Evolutionary conservation across 805 yeast species (phyloP).

Genomic region (Candida hungchunana): DNA sequence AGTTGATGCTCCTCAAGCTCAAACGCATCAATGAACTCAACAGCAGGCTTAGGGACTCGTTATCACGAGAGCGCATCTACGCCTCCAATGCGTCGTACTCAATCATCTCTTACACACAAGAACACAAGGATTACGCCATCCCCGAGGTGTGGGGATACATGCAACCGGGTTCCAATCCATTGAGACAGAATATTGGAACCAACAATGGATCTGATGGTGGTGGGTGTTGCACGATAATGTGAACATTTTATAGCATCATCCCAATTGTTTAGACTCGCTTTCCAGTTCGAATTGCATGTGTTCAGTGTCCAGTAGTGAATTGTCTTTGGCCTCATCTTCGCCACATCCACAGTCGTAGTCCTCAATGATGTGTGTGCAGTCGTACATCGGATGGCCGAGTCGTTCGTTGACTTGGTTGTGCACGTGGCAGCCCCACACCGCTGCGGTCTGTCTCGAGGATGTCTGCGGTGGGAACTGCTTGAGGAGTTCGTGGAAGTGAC

Average conservation of each 20-base stretch:
- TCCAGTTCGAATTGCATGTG: slow-evolving; percentile 46
- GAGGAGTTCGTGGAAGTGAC: slow-evolving; percentile 75
- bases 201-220: slow-evolving; percentile 1
- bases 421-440: slow-evolving; percentile 93
- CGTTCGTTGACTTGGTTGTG: slow-evolving; percentile 83
- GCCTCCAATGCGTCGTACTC: slow-evolving; percentile 58
- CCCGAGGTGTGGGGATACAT: slow-evolving; percentile 40
- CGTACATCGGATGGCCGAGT: slow-evolving; percentile 66
- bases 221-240: slow-evolving; percentile 36
- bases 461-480: slow-evolving; percentile 81
- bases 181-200: slow-evolving; percentile 22
- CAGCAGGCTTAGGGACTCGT: slow-evolving; percentile 44
- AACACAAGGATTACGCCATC: slow-evolving; percentile 32
- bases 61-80: slow-evolving; percentile 54
- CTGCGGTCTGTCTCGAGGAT: slow-evolving; percentile 70
- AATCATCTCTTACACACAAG: slow-evolving; percentile 34
- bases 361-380: slow-evolving; percentile 79
- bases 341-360: slow-evolving; percentile 98
- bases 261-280: slow-evolving; percentile 43
- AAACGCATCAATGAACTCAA: slow-evolving; percentile 59
- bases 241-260: slow-evolving; percentile 28
- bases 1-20: slow-evolving; percentile 52
- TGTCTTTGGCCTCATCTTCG: slow-evolving; percentile 45
- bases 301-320: slow-evolving; percentile 30
- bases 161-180: slow-evolving; percentile 35